Base-by-base conservation (phyloP, 1,139 yeast species). In the Nematodospora anomalae region DNA sequence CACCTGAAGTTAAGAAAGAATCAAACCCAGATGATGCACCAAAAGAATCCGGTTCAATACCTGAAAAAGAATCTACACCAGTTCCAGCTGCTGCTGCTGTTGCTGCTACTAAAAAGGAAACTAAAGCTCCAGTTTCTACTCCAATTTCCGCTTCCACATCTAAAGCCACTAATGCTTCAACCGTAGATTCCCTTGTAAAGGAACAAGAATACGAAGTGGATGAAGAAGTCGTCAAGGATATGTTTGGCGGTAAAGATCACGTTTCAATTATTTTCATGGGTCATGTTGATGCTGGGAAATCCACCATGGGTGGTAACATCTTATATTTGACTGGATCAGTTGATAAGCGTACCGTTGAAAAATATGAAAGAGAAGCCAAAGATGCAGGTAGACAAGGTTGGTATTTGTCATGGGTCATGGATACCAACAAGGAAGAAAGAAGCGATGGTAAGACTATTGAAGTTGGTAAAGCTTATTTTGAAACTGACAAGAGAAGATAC, bases 361-460 rank as follows among this genome's bases (percentile, higher is more conserved):
- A 92, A 67, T 90, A 90, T 61, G 97, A 94, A 71, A 81, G 92
- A 64, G 99, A 92, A 66, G 98, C 98, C 46, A 90, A 88, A 65
- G 99, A 92, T 54, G 97, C 97, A 31, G 97, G 98, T 63, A 86
- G 97, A 73, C 97, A 90, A 71, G 97, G 97, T 65, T 92, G 98
- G 98, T 92, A 92, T 62, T 74, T 92, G 55, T 90, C 97, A 9
- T 92, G 98, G 98, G 95, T 94, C 53, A 90, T 92, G 96, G 99
- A 92, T 66, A 90, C 97, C 53, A 92, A 94, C 72, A 89, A 89
- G 67, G 98, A 92, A 69, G 99, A 92, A 72, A 86, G 98, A 74
- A 86, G 76, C 55, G 96, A 92, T 64, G 99, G 99, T 74, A 94
- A 92, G 71, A 92, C 99, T 50, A 95, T 92, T 55, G 98, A 92